Base-by-base conservation (phyloP, 768 basidiomycete genomes). In the Crepidotus variabilis region DNA sequence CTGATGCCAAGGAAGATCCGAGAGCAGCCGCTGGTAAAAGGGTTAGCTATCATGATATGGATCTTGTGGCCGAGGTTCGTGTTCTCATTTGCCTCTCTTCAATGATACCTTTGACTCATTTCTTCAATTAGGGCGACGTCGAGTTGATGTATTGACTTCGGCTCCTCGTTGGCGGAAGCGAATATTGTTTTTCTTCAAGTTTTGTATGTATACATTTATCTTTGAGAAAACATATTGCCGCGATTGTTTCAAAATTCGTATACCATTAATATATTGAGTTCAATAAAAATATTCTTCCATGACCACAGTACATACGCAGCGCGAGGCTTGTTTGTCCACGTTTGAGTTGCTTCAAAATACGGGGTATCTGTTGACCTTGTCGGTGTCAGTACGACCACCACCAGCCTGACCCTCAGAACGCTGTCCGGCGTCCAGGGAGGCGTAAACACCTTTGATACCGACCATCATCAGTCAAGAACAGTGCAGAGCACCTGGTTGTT, bases 31-130 rank as follows among this genome's bases (percentile, higher is more conserved):
- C 87, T 33, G 92, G 92, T 47, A 89, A 86, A 72, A 84, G 91
- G 71, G 85, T 98, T 54, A 94, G 91, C 73, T 98, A 98, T 67
- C 87, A 93, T 68, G 95, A 98, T 72, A 91, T 97, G 86, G 95
- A 98, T 75, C 76, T 90, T 69, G 91, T 93, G 61, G 90, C 92
- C 24, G 90, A 90, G 78, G 86, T 80, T 53, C 59, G 73, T 70
- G 13, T 46, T 46, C 65, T 62, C 11, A 20, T 16, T 43, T 47
- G 35, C 59, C 56, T 55, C 56, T 58, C 54, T 53, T 48, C 51
- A n/a, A 49, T 56, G 32, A 39, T 20, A 16, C 18, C 46, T 46
- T 33, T 56, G 22, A 55, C 54, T 57, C 48, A 51, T 20, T 22
- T 3, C 50, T 52, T 59, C 62, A 51, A 62, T 60, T 60, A 79